A percentile compares a stretch with the other conserved stretches of the same genome.
Evolutionary conservation across 2,329 filamentous ascomycete species (phyloP).

Genomic region (Rhynchosporium graminicola): DNA sequence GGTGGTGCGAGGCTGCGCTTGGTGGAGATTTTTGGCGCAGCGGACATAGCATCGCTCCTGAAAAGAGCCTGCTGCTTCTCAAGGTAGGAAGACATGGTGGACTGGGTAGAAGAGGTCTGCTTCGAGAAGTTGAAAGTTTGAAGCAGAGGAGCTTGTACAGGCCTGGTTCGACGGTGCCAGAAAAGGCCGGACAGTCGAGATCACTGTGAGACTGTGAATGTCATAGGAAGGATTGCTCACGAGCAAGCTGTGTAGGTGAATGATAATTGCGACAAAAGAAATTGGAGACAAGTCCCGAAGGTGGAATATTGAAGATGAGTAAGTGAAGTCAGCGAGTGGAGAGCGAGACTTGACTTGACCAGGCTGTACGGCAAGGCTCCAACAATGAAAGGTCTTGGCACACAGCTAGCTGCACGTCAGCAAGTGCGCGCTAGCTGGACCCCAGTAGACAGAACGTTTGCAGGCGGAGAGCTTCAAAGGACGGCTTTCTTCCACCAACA

Average conservation of each 20-base stretch:
- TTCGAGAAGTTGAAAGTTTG: neutral
- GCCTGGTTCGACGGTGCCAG: neutral
- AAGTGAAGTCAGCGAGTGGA: neutral
- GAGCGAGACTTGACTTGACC: too few relatives aligned
- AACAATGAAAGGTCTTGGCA: conserved; percentile 4
- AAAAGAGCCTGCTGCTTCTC: conserved; percentile 66
- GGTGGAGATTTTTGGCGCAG: conserved; percentile 61
- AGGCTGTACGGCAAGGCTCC: neutral
- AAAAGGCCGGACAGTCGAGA: neutral
- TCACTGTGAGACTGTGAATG: neutral
- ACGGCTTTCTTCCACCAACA: neutral
- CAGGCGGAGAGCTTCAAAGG: conserved; percentile 15
- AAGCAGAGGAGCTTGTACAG: neutral
- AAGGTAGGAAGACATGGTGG: conserved; percentile 59
- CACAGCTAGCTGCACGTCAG: neutral
- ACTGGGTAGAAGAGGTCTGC: neutral
- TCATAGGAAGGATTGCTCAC: neutral
- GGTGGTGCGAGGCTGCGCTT: conserved; percentile 53
- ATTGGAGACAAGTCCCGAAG: conserved; percentile 7
- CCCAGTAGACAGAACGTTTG: conserved; percentile 5
- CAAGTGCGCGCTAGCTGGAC: neutral
- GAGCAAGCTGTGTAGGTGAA: conserved; percentile 10
- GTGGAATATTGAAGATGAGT: neutral
- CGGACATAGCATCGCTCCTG: conserved; percentile 61
- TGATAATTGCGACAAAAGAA: conserved; percentile 20